phyloP scores from a whole-genome alignment of 108 stramenopile genomes.

The Cylindrotheca closterium region DNA sequence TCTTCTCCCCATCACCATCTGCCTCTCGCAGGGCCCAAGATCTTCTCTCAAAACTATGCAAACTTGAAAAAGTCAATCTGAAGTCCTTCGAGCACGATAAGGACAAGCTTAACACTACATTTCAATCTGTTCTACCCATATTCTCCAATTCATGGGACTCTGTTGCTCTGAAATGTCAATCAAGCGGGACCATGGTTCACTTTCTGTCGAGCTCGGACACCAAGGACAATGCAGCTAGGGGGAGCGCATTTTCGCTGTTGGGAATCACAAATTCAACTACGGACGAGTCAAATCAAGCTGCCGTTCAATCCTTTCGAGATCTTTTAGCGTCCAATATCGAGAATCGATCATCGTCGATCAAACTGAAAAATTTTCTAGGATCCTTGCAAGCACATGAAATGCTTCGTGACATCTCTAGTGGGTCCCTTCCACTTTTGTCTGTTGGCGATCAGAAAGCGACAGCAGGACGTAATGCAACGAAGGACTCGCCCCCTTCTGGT shows the following conservation, averaged over 20 bases:
- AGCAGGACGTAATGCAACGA: neutral
- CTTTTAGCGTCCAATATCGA: slow-evolving; percentile 16
- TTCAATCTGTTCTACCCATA: slow-evolving; percentile 24
- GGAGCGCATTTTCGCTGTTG: slow-evolving; percentile 23
- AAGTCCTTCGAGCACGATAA: slow-evolving; percentile 10
- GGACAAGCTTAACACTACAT: slow-evolving; percentile 36
- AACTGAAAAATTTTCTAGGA: slow-evolving; percentile 16
- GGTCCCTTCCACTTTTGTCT: slow-evolving; percentile 22
- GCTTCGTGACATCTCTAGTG: slow-evolving; percentile 12
- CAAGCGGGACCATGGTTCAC: slow-evolving; percentile 57
- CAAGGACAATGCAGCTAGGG: neutral
- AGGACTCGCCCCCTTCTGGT: too few relatives aligned
- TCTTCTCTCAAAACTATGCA: slow-evolving; percentile 33
- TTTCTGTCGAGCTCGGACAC: slow-evolving; percentile 37
- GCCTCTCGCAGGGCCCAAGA: slow-evolving; percentile 43
- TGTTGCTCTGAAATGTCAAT: slow-evolving; percentile 31
- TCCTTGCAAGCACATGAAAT: slow-evolving; percentile 8
- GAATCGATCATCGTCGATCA: slow-evolving; percentile 3
- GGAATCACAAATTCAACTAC: slow-evolving; percentile 14
- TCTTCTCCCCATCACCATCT: slow-evolving; percentile 50
- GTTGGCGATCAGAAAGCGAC: neutral
- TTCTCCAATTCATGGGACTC: slow-evolving; percentile 54
- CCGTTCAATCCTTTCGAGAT: slow-evolving; percentile 15
- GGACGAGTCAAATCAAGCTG: neutral
- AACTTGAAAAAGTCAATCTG: slow-evolving; percentile 15